A percentile compares a stretch with the other conserved stretches of the same genome.
Evolutionary conservation across 441 rosid species (phyloP).

Genomic region (Bruguiera hainesii): DNA sequence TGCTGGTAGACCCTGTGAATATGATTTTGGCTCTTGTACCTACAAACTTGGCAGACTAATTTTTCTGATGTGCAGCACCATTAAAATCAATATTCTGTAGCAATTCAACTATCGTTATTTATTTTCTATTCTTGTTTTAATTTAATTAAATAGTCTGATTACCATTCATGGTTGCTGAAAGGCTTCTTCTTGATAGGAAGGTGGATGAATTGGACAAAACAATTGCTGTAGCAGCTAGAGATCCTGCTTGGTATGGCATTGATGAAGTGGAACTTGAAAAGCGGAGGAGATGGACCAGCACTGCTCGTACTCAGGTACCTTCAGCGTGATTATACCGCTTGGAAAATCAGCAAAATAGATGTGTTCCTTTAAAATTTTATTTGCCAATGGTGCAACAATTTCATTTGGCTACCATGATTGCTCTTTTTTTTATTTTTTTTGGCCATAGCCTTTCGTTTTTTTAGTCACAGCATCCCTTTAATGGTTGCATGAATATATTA

Average conservation of each 20-base stretch:
- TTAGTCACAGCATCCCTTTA: slow-evolving; percentile 1
- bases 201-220: slow-evolving; percentile 96
- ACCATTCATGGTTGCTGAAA: slow-evolving; percentile 38
- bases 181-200: slow-evolving; percentile 65
- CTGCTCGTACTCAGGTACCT: slow-evolving; percentile 75
- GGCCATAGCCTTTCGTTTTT: not conserved
- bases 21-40: no score
- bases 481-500: slow-evolving; percentile 26
- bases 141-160: slow-evolving; percentile 15
- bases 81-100: not conserved
- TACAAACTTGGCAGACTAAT: no score
- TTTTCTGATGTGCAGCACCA: no score
- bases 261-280: slow-evolving; percentile 78
- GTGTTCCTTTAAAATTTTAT: no score
- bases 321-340: slow-evolving; percentile 8
- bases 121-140: not conserved
- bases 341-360: not conserved
- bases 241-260: slow-evolving; percentile 89
- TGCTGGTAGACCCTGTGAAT: no score
- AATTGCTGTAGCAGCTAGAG: slow-evolving; percentile 79
- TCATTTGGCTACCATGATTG: no score
- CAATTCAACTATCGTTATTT: not conserved
- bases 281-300: slow-evolving; percentile 89
- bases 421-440: no score
- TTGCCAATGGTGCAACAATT: no score